Evolutionary conservation across 2,329 filamentous ascomycete species (phyloP).

Genomic region (Hymenoscyphus albidus): DNA sequence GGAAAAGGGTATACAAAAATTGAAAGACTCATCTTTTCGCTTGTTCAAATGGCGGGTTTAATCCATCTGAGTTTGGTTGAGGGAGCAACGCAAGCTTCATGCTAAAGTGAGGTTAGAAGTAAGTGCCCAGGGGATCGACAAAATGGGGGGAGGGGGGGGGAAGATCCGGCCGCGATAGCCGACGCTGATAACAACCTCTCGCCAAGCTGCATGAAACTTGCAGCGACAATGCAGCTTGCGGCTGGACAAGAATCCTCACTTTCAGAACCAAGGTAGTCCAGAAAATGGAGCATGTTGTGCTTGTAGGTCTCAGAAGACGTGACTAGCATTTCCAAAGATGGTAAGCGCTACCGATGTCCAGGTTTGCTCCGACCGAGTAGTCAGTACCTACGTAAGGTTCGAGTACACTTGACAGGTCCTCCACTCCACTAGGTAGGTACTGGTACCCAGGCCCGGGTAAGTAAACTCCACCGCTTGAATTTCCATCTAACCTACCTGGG

Average conservation of each 20-base stretch:
- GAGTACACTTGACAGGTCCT: neutral
- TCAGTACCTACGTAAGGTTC: neutral
- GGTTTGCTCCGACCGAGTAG: too few relatives aligned
- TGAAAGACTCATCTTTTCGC: neutral
- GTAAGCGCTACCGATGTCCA: too few relatives aligned
- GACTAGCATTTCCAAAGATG: neutral
- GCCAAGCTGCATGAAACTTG: neutral
- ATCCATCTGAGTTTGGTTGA: too few relatives aligned
- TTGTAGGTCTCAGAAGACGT: neutral
- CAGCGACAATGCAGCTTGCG: neutral
- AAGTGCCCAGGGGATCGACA: neutral
- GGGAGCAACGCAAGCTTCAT: neutral
- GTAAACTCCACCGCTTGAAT: neutral
- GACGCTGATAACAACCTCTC: neutral
- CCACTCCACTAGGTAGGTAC: neutral
- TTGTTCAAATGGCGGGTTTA: too few relatives aligned
- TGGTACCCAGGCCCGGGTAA: too few relatives aligned
- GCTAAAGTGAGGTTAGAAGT: neutral
- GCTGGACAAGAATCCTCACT: neutral
- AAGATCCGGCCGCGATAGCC: neutral
- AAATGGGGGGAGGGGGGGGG: neutral
- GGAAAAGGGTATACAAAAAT: neutral
- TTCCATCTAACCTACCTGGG: neutral
- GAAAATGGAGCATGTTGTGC: neutral
- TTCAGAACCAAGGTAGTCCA: neutral